A percentile compares a stretch with the other conserved stretches of the same genome.
These are phyloP conservation scores for Neurospora tetraspora DNA, from an alignment of 495 filamentous ascomycete species.

Conservation along the genomic window DNA sequence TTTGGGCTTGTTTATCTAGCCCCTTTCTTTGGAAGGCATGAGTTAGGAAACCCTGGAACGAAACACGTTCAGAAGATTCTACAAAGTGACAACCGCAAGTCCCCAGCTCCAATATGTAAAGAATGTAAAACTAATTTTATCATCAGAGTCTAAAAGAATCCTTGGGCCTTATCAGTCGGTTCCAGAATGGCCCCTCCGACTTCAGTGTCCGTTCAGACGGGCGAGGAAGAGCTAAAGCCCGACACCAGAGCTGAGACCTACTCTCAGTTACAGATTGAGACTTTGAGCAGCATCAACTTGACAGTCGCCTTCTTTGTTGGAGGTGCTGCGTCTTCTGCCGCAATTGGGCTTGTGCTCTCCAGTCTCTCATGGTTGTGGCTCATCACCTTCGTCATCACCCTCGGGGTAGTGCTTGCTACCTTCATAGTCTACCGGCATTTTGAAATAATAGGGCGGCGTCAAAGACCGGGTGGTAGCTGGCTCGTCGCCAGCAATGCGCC, in stretches of 20 bases:
- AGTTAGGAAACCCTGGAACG: neutral
- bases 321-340: neutral
- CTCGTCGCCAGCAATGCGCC: neutral
- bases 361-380: slow-evolving; percentile 12
- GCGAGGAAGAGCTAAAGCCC: neutral
- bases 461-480: neutral
- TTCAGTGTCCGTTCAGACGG: neutral
- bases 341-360: slow-evolving; percentile 5
- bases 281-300: slow-evolving; percentile 5
- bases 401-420: neutral
- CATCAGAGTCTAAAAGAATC: neutral
- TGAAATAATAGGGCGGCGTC: neutral
- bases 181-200: neutral
- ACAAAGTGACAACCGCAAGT: neutral
- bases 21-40: neutral
- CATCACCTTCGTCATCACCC: slow-evolving; percentile 1
- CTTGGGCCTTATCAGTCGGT: neutral
- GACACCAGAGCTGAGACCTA: neutral
- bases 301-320: slow-evolving; percentile 8
- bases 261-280: neutral
- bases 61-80: neutral
- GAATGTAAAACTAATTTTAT: neutral
- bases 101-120: neutral
- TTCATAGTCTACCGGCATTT: neutral
- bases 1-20: neutral